Percentiles rank a stretch among this genome's conserved stretches.
Conservation (phyloP, 768 basidiomycete species). For the Termitomyces sp. region DNA sequence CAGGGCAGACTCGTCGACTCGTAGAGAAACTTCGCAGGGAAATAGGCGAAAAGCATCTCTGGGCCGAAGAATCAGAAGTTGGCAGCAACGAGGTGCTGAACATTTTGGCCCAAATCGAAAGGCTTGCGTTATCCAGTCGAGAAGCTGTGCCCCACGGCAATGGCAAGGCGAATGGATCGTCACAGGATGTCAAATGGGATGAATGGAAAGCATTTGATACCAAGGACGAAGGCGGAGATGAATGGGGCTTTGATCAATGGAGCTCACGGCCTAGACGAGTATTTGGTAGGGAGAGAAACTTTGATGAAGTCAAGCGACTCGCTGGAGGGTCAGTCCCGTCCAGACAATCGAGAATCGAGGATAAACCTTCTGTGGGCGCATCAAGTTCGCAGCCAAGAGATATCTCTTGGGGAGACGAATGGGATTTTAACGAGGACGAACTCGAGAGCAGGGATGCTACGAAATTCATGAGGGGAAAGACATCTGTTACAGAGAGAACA, state of each 20-base stretch:
- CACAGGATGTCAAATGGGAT: constrained; percentile 31
- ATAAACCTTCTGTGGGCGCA: background rate
- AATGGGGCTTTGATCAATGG: constrained; percentile 10
- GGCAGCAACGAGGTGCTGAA: constrained; percentile 51
- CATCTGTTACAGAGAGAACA: background rate
- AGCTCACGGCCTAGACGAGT: background rate
- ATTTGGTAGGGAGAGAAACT: background rate
- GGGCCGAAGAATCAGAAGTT: constrained; percentile 47
- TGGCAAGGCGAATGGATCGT: background rate
- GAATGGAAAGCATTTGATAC: constrained; percentile 47
- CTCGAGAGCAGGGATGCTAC: background rate
- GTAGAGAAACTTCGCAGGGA: constrained; percentile 65
- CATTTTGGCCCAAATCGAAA: constrained; percentile 53
- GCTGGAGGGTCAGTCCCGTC: background rate
- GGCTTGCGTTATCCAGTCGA: constrained; percentile 20
- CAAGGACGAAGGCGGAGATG: constrained; percentile 27
- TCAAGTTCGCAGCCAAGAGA: background rate
- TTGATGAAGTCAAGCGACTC: background rate
- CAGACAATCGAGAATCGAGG: background rate
- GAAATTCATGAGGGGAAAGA: too few relatives aligned
- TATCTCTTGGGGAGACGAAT: background rate
- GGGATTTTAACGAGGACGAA: background rate
- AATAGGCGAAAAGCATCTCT: constrained; percentile 52
- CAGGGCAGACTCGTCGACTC: constrained; percentile 58
- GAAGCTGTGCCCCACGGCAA: background rate